These are phyloP conservation scores for Handroanthus guayacan DNA, from an alignment of 257 asterid species.

Conservation along the genomic window DNA sequence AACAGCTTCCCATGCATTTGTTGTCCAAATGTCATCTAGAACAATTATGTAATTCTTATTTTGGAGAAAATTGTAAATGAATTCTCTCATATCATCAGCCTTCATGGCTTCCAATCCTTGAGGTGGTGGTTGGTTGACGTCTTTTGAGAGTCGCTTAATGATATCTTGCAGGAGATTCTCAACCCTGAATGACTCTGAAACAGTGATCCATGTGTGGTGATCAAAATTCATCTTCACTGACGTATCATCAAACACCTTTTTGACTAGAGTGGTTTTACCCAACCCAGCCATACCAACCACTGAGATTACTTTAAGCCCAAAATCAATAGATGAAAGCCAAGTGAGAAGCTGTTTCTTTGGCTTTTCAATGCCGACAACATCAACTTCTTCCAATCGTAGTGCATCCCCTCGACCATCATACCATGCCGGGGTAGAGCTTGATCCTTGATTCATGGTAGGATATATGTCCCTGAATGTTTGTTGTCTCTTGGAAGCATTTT, in stretches of 20 bases:
- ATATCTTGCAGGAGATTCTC: constrained; percentile 22
- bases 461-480: constrained; percentile 3
- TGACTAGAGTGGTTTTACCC: constrained; percentile 35
- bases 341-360: constrained; percentile 32
- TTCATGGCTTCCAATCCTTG: background rate
- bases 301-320: background rate
- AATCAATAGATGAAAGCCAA: background rate
- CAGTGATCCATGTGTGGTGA: constrained; percentile 36
- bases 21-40: constrained; percentile 45
- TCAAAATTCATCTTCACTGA: constrained; percentile 15
- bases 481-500: constrained; percentile 9
- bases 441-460: background rate
- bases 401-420: constrained; percentile 41
- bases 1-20: background rate
- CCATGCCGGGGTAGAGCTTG: background rate
- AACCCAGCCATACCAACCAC: constrained; percentile 7
- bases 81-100: background rate
- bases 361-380: constrained; percentile 40
- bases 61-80: constrained; percentile 8
- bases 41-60: constrained; percentile 37
- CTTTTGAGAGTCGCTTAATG: background rate
- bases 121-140: constrained; percentile 6
- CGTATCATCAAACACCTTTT: constrained; percentile 19
- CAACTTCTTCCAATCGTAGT: constrained; percentile 31
- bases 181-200: constrained; percentile 26